Evolutionary conservation across 352 stramenopile species (phyloP), one percentile per base, ranked within the genome.

Genomic region (Phytophthora macrochlamydospora): DNA sequence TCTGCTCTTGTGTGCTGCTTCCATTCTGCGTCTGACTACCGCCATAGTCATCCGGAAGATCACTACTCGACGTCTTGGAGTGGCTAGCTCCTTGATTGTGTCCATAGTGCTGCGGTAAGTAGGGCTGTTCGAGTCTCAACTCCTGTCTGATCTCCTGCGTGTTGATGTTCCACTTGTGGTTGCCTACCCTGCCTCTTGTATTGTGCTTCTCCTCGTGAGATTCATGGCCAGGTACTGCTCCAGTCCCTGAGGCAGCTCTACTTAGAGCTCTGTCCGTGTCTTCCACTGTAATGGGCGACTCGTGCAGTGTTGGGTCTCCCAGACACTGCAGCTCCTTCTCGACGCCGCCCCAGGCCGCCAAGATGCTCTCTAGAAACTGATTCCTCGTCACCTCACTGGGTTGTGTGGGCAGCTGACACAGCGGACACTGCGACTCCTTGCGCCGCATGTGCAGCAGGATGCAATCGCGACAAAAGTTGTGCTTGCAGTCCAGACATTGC

Each of bases 401-500:
- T 38, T 76, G 75, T 54, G 84, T 92, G 18, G 88, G 88, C 58
- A 95, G 75, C 9, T 78, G 76, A 57, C 88, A 95, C 38, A 71
- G 81, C 2, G 88, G 86, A 69, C 88, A 95, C 42, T 78, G 67
- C 37, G 73, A 82, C 51, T 89, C 71, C 55, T 79, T 77, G 51
- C 78, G 83, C 44, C 71, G 72, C 43, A 95, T 56, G 45, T 93
- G 82, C 33, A 75, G 53, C 29, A 88, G 74, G 53, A 94, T 93
- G 69, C 86, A 95, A 24, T 73, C 60, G 67, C 75, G 82, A 53
- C 88, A 95, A 53, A 94, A 95, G 56, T 95, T 95, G 81, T 95
- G 88, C 57, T 95, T 94, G 68, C 88, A 95, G 69, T 90, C 83
- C 55, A 95, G 78, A 54, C 86, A 93, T 37, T 95, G 88, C 48